Conservation (phyloP, 2,329 filamentous ascomycete genomes). For the Zymoseptoria brevis region DNA sequence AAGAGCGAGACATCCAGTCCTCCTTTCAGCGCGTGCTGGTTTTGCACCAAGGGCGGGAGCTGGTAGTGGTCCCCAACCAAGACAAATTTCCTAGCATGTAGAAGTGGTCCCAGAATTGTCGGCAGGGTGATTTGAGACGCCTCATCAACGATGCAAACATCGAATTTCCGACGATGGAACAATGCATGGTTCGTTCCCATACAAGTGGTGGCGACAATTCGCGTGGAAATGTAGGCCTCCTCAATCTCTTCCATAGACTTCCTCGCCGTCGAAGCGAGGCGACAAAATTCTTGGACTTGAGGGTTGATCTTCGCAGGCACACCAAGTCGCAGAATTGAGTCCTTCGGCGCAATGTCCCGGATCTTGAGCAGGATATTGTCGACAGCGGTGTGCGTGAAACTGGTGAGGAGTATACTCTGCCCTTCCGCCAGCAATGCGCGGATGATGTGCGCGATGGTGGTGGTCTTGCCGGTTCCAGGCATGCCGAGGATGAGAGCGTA, state of each 20-base stretch:
- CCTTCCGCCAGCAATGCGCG: slow-evolving; percentile 77
- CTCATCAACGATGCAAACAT: slow-evolving; percentile 98
- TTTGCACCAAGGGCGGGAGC: slow-evolving; percentile 86
- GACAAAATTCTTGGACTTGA: slow-evolving; percentile 78
- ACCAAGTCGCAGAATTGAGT: slow-evolving; percentile 77
- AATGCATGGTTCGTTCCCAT: slow-evolving; percentile 82
- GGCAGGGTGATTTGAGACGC: slow-evolving; percentile 95
- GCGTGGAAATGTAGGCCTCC: slow-evolving; percentile 73
- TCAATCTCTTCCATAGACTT: slow-evolving; percentile 75
- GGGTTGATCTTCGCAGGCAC: slow-evolving; percentile 78
- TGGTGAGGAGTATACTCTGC: slow-evolving; percentile 87
- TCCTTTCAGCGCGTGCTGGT: slow-evolving; percentile 75
- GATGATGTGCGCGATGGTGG: slow-evolving; percentile 96
- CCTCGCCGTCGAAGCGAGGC: slow-evolving; percentile 65
- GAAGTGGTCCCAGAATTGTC: slow-evolving; percentile 86
- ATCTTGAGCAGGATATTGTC: slow-evolving; percentile 97
- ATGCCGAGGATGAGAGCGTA: slow-evolving; percentile 97
- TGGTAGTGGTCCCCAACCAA: slow-evolving; percentile 96
- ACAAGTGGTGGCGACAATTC: slow-evolving; percentile 90
- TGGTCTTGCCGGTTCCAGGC: slow-evolving; percentile 97
- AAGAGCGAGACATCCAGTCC: slow-evolving; percentile 91
- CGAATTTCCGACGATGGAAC: slow-evolving; percentile 82
- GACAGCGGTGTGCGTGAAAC: slow-evolving; percentile 94
- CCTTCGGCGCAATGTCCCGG: slow-evolving; percentile 45
- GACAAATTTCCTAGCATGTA: slow-evolving; percentile 87